phyloP scores from a whole-genome alignment of 1,284 basidiomycete genomes.

The Ustilago tritici region DNA sequence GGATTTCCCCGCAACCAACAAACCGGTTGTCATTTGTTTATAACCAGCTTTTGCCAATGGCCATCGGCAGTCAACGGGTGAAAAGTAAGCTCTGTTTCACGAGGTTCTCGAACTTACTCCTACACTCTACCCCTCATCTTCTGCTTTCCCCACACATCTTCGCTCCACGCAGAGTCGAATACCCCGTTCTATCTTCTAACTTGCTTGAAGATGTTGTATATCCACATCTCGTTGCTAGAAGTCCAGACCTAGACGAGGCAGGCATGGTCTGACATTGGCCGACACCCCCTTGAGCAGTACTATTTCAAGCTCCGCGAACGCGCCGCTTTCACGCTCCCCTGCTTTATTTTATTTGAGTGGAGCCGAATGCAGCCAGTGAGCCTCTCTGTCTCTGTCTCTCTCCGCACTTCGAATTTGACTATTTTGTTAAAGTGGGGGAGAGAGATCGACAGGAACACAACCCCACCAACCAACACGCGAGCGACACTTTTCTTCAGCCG shows the following conservation, averaged over 20 bases:
- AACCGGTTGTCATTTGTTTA: not conserved
- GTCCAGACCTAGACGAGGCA: not conserved
- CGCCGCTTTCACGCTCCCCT: slow-evolving; percentile 5
- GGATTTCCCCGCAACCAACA: slow-evolving; percentile 17
- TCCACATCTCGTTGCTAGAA: not conserved
- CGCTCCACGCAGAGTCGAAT: not conserved
- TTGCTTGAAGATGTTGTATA: not conserved
- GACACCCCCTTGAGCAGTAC: not conserved
- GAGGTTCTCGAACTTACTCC: not conserved
- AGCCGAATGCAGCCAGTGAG: slow-evolving; percentile 6
- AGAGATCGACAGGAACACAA: slow-evolving; percentile 15
- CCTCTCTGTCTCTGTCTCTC: slow-evolving; percentile 5
- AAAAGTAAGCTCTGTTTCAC: slow-evolving; percentile 5
- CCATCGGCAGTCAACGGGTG: not conserved
- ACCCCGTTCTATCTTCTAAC: too few relatives aligned
- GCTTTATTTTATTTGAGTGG: not conserved
- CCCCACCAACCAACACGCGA: not conserved
- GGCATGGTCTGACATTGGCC: slow-evolving; percentile 2
- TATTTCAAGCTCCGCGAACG: not conserved
- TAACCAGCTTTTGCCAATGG: not conserved
- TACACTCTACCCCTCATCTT: not conserved
- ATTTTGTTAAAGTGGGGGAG: not conserved
- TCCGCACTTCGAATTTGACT: slow-evolving; percentile 21
- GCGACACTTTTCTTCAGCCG: not conserved
- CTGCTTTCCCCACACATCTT: not conserved